Evolutionary conservation across 768 basidiomycete genomes (phyloP).

Genomic region (Boletus reticuloceps): DNA sequence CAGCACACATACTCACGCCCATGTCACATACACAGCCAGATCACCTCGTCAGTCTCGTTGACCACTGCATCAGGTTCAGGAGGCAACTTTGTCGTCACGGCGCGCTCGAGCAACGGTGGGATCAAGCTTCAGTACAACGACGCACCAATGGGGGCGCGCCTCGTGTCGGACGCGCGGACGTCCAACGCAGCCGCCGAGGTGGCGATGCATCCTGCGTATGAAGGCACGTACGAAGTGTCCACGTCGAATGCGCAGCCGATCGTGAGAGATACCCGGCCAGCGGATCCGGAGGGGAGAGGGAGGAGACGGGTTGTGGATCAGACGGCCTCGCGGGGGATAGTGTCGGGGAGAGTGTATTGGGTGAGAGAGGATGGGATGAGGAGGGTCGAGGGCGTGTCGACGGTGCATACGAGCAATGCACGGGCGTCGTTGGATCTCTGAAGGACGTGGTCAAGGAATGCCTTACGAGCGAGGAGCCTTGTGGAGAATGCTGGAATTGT

Average conservation of each 20-base stretch:
- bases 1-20: background rate
- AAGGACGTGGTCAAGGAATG: background rate
- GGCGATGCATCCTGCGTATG: constrained; percentile 35
- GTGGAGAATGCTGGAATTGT: too few species aligned
- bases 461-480: too few species aligned
- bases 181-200: constrained; percentile 32
- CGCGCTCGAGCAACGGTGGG: constrained; percentile 35
- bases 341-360: constrained; percentile 22
- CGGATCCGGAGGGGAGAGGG: constrained; percentile 32
- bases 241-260: constrained; percentile 22
- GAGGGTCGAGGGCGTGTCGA: background rate
- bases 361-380: background rate
- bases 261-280: constrained; percentile 8
- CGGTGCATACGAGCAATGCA: constrained; percentile 24
- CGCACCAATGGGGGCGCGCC: constrained; percentile 29
- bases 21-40: constrained; percentile 3
- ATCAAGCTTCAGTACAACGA: constrained; percentile 28
- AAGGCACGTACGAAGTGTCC: constrained; percentile 36
- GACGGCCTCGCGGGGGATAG: background rate
- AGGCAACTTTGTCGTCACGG: constrained; percentile 31
- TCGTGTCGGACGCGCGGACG: constrained; percentile 32
- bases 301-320: constrained; percentile 26
- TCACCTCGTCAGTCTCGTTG: constrained; percentile 27
- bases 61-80: constrained; percentile 21
- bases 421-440: constrained; percentile 16